Conservation (phyloP, 192 early-diverging fungal species). For the Phlyctochytrium planicorne region DNA sequence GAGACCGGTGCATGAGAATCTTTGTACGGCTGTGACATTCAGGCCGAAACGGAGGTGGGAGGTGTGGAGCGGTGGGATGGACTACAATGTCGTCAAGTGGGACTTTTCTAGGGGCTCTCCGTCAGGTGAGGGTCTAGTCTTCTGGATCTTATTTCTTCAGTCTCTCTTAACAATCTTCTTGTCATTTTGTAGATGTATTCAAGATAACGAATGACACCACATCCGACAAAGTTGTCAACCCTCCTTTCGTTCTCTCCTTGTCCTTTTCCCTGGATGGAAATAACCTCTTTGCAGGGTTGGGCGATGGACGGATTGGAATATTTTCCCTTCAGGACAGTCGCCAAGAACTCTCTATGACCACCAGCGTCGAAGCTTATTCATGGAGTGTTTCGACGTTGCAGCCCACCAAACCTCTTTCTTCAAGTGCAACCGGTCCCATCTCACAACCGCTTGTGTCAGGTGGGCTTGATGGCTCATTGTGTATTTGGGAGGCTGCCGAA, state of each 20-base stretch:
- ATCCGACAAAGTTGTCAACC: constrained; percentile 15
- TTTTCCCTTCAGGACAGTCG: too few relatives aligned
- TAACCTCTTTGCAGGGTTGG: constrained; percentile 8
- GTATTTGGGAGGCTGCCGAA: too few relatives aligned
- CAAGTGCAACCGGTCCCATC: too few relatives aligned
- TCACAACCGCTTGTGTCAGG: too few relatives aligned
- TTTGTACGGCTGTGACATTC: not conserved
- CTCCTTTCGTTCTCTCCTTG: constrained; percentile 12
- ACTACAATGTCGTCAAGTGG: constrained; percentile 15
- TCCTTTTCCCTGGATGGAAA: not conserved
- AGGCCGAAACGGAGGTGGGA: not conserved
- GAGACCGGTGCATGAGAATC: not conserved
- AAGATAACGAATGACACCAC: not conserved
- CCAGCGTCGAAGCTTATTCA: too few relatives aligned
- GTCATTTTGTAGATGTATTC: too few relatives aligned
- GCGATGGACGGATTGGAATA: not conserved
- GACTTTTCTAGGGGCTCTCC: constrained; percentile 15
- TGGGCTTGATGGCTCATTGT: too few relatives aligned
- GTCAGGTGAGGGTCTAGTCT: too few relatives aligned
- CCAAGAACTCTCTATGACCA: too few relatives aligned
- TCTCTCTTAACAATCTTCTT: not conserved
- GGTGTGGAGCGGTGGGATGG: constrained; percentile 16
- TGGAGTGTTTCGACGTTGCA: too few relatives aligned
- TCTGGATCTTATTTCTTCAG: too few relatives aligned
- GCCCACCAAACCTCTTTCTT: too few relatives aligned